These are phyloP conservation scores for Nicotiana rustica DNA, from an alignment of 305 asterid genomes.

Conservation along the genomic window DNA sequence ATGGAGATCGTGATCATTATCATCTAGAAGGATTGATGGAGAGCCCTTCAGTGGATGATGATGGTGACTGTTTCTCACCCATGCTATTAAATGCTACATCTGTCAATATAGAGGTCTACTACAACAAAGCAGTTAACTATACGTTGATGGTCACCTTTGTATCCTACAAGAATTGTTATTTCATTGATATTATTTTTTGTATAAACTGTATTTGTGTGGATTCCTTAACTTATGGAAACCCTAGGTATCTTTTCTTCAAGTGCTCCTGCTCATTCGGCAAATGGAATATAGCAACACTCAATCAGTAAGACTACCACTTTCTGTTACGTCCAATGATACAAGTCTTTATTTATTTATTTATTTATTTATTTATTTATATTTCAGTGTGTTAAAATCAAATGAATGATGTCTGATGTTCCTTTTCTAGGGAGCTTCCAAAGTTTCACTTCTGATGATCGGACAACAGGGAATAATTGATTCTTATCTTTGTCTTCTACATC, in stretches of 20 bases:
- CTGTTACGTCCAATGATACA: background rate
- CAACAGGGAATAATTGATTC: slow-evolving; percentile 99
- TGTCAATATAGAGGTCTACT: slow-evolving; percentile 86
- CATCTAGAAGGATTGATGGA: slow-evolving; percentile 95
- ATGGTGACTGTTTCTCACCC: slow-evolving; percentile 94
- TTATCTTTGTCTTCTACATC: slow-evolving; percentile 95
- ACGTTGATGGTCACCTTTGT: slow-evolving; percentile 99
- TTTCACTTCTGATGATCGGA: slow-evolving; percentile 95
- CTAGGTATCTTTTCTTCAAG: slow-evolving; percentile 94
- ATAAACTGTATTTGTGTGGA: slow-evolving; percentile 47
- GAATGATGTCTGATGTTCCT: slow-evolving; percentile 23
- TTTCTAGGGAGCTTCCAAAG: slow-evolving; percentile 96
- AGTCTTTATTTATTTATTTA: background rate
- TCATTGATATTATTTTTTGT: slow-evolving; percentile 31
- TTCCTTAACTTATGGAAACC: slow-evolving; percentile 56
- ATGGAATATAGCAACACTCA: slow-evolving; percentile 99
- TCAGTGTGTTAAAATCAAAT: background rate
- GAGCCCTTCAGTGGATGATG: slow-evolving; percentile 96
- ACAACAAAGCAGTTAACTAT: slow-evolving; percentile 96
- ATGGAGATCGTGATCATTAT: slow-evolving; percentile 83
- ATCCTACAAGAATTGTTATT: slow-evolving; percentile 63
- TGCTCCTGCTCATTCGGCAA: slow-evolving; percentile 91
- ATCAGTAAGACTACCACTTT: slow-evolving; percentile 65
- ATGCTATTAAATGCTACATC: slow-evolving; percentile 94
- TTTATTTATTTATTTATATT: background rate